Evolutionary conservation across 2,329 filamentous ascomycete species (phyloP).

Genomic region (Beauveria scarabaeidicola): DNA sequence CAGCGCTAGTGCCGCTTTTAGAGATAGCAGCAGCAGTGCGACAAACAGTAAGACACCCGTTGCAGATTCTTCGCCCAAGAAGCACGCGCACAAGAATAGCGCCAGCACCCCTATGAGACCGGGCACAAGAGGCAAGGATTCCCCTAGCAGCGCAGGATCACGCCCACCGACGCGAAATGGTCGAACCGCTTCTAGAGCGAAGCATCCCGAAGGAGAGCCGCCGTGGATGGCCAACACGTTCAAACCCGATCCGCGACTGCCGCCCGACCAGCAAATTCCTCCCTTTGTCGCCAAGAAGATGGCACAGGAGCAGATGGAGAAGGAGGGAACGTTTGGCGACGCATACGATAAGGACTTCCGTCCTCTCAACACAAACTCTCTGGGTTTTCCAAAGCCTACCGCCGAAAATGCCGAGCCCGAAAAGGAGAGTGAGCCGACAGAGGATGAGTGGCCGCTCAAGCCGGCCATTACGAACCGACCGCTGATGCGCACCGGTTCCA

Average conservation of each 20-base stretch:
- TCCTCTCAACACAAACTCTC: constrained; percentile 62
- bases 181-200: constrained; percentile 37
- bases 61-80: constrained; percentile 48
- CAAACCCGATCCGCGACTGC: constrained; percentile 87
- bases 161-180: constrained; percentile 57
- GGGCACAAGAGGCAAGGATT: constrained; percentile 50
- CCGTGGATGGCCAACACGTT: constrained; percentile 95
- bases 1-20: constrained; percentile 56
- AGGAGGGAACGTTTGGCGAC: constrained; percentile 76
- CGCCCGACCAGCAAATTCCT: constrained; percentile 89
- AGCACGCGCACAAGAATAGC: constrained; percentile 33
- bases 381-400: constrained; percentile 35
- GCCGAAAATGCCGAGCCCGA: neutral
- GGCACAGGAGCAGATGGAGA: constrained; percentile 93
- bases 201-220: constrained; percentile 84
- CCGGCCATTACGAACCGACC: constrained; percentile 36
- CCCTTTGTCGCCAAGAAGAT: constrained; percentile 87
- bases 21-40: constrained; percentile 16
- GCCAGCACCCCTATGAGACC: constrained; percentile 38
- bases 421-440: constrained; percentile 10
- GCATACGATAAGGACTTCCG: constrained; percentile 84
- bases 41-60: constrained; percentile 31
- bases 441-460: constrained; percentile 53
- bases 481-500: constrained; percentile 34
- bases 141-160: constrained; percentile 36